Conservation (phyloP, 1,139 yeast genomes). For the Kodamaea alishanica region DNA sequence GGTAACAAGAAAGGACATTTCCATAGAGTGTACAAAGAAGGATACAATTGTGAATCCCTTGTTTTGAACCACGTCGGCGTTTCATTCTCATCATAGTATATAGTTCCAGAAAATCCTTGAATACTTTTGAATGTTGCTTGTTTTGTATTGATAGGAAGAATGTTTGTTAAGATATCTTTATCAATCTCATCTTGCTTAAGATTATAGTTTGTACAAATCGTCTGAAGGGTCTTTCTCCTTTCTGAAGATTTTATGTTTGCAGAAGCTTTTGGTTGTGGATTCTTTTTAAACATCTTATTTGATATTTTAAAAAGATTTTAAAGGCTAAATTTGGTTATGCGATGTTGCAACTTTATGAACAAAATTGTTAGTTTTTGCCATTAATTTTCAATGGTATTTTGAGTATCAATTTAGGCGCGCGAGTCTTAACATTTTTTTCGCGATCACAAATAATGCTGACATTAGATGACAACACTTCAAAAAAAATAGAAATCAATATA, state of each 20-base stretch:
- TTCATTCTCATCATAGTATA: conserved; percentile 61
- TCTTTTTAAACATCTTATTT: conserved; percentile 15
- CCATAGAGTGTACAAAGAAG: conserved; percentile 76
- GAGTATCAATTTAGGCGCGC: too few species aligned
- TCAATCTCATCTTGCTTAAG: conserved; percentile 44
- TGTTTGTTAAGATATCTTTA: conserved; percentile 41
- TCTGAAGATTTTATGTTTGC: conserved; percentile 83
- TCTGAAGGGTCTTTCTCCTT: conserved; percentile 54
- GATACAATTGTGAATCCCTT: conserved; percentile 55
- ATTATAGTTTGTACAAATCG: conserved; percentile 43
- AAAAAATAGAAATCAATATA: too few species aligned
- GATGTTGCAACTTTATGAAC: background rate
- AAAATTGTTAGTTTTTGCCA: too few species aligned
- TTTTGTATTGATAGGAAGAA: conserved; percentile 62
- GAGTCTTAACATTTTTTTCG: too few species aligned
- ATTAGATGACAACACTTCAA: too few species aligned
- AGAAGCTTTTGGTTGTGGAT: conserved; percentile 56
- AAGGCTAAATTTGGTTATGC: background rate
- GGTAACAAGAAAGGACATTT: conserved; percentile 64
- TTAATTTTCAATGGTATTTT: too few species aligned
- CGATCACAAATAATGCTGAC: too few species aligned
- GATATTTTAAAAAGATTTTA: background rate
- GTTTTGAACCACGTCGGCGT: conserved; percentile 71
- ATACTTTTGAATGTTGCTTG: conserved; percentile 62
- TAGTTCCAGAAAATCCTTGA: conserved; percentile 54